Base-by-base conservation (phyloP, 2,329 filamentous ascomycete species). In the Lasiodiplodia hormozganensis region DNA sequence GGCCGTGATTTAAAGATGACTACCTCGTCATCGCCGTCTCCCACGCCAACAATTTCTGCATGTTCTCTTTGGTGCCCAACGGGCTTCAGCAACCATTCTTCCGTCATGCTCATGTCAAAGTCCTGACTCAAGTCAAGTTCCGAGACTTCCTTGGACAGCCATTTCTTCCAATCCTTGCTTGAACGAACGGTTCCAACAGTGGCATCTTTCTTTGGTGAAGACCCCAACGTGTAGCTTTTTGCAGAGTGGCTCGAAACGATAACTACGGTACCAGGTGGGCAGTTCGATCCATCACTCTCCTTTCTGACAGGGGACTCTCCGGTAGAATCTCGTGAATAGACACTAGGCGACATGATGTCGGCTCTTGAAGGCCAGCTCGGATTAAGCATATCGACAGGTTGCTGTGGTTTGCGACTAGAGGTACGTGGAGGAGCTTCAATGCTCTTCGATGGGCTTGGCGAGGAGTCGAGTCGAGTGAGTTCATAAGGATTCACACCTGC, bases 151-250 rank as follows among this genome's bases (percentile, higher is more conserved):
- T 80, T 78, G 2, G 80, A 82, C 2, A 84, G 72, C 83, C 83
- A 85, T 12, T 76, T 77, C 40, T 80, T 81, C 83, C 83, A 85
- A 47, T 84, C 82, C 36, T 75, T 74, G 71, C 82, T 83, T 18
- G 73, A 79, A 62, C 72, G 76, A 25, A 70, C 70, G 14, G 71
- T 76, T 31, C 71, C 70, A 14, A 65, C 69, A 14, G n/a, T 43
- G 12, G 10, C 43, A n/a, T 54, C 52, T 6, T 72, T 72, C 36
- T 47, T 67, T 16, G 72, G 69, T 38, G 75, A 74, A 4, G 71
- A 70, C 2, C 78, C 78, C 34, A 79, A 72, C 16, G 80, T 75
- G 68, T 83, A 83, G 65, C 80, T 81, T 56, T 80, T 79, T 14
- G 84, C 79, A 43, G 83, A 78, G 36, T 77, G 79, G 43, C 81